A percentile compares a stretch with the other conserved stretches of the same genome.
Conservation (phyloP, 495 filamentous ascomycete genomes). For the Xylaria telfairii region DNA sequence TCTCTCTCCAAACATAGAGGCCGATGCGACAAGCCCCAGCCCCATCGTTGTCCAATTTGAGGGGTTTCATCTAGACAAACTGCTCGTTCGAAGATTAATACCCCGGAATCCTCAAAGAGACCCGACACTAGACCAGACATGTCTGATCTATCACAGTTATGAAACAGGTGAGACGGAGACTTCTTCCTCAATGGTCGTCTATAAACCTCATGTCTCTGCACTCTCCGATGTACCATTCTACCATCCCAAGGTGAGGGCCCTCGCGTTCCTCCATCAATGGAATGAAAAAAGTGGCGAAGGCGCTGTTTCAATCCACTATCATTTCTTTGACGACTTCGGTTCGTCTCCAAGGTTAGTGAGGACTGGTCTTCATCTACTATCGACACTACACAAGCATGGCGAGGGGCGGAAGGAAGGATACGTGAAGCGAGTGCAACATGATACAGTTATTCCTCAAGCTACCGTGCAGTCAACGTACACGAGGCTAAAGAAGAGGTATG, state of each 20-base stretch:
- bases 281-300: constrained; percentile 46
- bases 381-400: constrained; percentile 78
- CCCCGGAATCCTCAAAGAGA: constrained; percentile 83
- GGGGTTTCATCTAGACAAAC: constrained; percentile 62
- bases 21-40: constrained; percentile 38
- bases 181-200: constrained; percentile 67
- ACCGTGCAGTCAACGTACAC: constrained; percentile 80
- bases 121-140: constrained; percentile 76
- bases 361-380: constrained; percentile 72
- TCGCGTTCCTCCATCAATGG: constrained; percentile 78
- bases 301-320: constrained; percentile 70
- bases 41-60: constrained; percentile 47
- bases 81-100: constrained; percentile 74
- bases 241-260: constrained; percentile 73
- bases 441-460: constrained; percentile 75
- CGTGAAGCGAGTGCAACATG: constrained; percentile 76
- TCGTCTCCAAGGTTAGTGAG: constrained; percentile 64
- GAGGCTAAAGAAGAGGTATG: constrained; percentile 79
- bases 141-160: constrained; percentile 64
- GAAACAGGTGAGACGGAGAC: constrained; percentile 32
- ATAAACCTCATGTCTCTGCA: constrained; percentile 72
- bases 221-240: constrained; percentile 79
- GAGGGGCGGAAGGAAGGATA: constrained; percentile 66
- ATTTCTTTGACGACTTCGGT: constrained; percentile 59
- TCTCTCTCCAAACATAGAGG: constrained; percentile 8